Evolutionary conservation across 257 asterid genomes (phyloP), one percentile per base, ranked within the genome.

Genomic region (Solanum chmielewskii): DNA sequence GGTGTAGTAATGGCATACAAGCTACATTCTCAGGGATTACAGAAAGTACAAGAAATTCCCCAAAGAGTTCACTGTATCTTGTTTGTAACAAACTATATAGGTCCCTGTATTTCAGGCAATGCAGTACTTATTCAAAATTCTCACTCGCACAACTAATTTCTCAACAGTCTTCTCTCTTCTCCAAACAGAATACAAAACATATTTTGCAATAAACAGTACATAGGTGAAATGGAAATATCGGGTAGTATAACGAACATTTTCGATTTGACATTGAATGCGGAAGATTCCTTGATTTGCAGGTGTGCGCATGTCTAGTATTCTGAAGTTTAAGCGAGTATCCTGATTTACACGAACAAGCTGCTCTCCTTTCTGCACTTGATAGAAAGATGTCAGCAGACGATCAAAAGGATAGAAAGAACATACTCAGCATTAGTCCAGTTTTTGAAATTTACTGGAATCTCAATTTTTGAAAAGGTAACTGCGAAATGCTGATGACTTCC

Each of bases 241-340:
- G 66, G 52, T 78, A 31, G 42, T 21, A 78, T 6, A 49, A 87
- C 93, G 75, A 90, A 95, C 99, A 88, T 90, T 93, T 90, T 89
- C 98, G 91, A 97, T 94, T 91, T 97, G 93, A 85, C 91, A 92
- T 74, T 93, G 96, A 84, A 95, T 82, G 29, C 95, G 93, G 82
- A 97, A 97, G 86, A 96, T 97, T 86, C 93, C 98, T 91, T 94
- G 98, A 90, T 95, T 96, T 27, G 99, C 97, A 81, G 95, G 98
- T 14, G 98, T 97, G 39, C 98, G 98, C 21, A 94, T 29, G 88
- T 97, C 99, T 86, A 97, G 92, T 66, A 94, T 93, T 88, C 99
- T 92, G 91, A 75, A 88, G 86, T 97, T 95, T 92, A 97, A 88
- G 71, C 98, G 98, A 64, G 98, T 94, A 87, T 97, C 99, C 93